Evolutionary conservation across 1,284 basidiomycete genomes (phyloP).

Genomic region (Boletellus deceptivus): DNA sequence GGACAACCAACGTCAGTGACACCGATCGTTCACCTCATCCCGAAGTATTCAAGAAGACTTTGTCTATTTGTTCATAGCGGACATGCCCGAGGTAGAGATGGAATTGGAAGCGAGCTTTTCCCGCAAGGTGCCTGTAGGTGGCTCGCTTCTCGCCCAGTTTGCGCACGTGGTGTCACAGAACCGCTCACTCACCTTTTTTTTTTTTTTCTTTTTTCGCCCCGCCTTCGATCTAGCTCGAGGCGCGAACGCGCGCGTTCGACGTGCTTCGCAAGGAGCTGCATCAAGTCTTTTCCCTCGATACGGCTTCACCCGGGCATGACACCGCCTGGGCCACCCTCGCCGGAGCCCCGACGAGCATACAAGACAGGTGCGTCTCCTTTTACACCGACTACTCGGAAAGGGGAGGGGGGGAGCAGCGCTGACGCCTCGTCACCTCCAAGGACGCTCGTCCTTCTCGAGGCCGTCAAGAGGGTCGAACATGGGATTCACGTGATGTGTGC

Average conservation of each 20-base stretch:
- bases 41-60: background rate
- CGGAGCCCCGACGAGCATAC: slow-evolving; percentile 13
- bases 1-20: slow-evolving; percentile 11
- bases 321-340: slow-evolving; percentile 12
- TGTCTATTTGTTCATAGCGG: background rate
- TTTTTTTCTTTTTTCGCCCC: too few relatives aligned
- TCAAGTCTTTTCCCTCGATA: slow-evolving; percentile 30
- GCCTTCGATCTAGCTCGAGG: slow-evolving; percentile 24
- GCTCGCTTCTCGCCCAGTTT: too few relatives aligned
- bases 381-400: background rate
- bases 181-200: too few relatives aligned
- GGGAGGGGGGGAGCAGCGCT: background rate
- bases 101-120: slow-evolving; percentile 58
- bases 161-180: too few relatives aligned
- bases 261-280: slow-evolving; percentile 37
- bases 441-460: slow-evolving; percentile 21
- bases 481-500: slow-evolving; percentile 31
- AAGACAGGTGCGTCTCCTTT: slow-evolving; percentile 18
- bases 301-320: background rate
- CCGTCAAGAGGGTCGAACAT: slow-evolving; percentile 27
- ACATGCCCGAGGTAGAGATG: slow-evolving; percentile 43
- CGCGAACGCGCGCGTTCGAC: slow-evolving; percentile 33
- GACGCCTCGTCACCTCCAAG: background rate
- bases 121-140: slow-evolving; percentile 56
- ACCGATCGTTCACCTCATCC: background rate